Base-by-base conservation (phyloP, 1,284 basidiomycete genomes). In the Peniophora sp. region DNA sequence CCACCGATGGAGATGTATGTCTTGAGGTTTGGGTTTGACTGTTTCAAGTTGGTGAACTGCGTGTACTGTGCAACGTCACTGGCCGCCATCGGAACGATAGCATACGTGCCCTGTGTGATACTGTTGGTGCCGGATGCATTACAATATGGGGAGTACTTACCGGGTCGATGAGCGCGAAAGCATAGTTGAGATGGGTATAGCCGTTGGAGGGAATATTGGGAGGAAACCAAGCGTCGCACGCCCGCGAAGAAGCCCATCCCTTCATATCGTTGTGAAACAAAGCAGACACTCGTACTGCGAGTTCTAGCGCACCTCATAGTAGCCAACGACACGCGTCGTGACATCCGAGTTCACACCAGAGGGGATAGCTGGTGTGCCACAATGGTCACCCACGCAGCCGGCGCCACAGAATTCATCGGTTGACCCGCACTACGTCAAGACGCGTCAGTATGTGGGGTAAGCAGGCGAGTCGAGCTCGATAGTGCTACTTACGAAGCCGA, bases 1-100 rank as follows among this genome's bases (percentile, higher is more conserved):
- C 55, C 55, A 6, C 53, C 53, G 17, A 58, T 47, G 5, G 53
- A 54, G 14, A 58, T 51, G 50, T 47, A 58, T 3, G 49, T 50
- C 48, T 56, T 56, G 43, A 58, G 41, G 18, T 45, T 47, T 24
- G 55, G 52, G 34, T 54, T 57, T 6, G 35, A 22, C 35, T 56
- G 47, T 41, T 58, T 58, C 20, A 58, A 35, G 17, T 37, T 37
- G 1, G 57, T 58, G 43, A 47, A 48, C 1, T 18, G 22, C 27
- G 20, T 47, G 46, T 47, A 51, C 32, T 47, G 50, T 6, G 20
- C 24, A 15, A 47, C 44, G n/a, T 54, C 52, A 14, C 24, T 43
- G 17, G 51, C 34, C n/a, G 32, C 32, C 20, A 44, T 45, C 20
- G 47, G 45, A 32, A 46, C 35, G 34, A 45, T 34, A 17, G 15